phyloP scores from a whole-genome alignment of 441 rosid genomes.

The Erysimum pusillum region DNA sequence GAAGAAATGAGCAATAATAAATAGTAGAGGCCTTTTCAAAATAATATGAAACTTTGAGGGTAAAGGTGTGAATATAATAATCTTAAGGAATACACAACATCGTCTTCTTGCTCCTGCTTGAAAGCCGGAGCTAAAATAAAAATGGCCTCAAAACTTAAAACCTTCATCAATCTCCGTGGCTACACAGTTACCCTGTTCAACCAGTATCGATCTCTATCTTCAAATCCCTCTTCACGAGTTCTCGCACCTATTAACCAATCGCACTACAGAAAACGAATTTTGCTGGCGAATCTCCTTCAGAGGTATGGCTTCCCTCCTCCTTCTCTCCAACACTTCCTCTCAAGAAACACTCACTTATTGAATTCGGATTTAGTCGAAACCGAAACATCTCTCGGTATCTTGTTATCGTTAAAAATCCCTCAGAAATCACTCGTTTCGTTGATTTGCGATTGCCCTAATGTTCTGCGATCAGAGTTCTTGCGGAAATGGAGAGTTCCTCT shows the following conservation, averaged over 20 bases:
- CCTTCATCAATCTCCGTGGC: conserved; percentile 31
- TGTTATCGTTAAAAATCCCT: conserved; percentile 66
- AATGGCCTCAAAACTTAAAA: conserved; percentile 35
- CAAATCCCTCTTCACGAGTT: conserved; percentile 31
- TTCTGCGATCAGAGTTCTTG: conserved; percentile 64
- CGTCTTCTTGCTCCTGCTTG: conserved; percentile 17
- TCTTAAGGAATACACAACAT: not conserved
- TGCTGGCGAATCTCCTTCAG: conserved; percentile 70
- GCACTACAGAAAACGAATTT: conserved; percentile 54
- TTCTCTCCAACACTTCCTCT: conserved; percentile 58
- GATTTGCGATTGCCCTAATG: conserved; percentile 66
- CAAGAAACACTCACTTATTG: conserved; percentile 51
- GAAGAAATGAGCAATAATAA: too few relatives aligned
- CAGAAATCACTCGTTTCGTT: conserved; percentile 58
- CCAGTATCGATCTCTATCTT: conserved; percentile 40
- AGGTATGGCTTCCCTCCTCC: conserved; percentile 74
- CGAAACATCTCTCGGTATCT: conserved; percentile 63
- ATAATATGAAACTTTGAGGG: not conserved
- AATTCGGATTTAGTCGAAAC: conserved; percentile 54
- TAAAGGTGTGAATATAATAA: not conserved
- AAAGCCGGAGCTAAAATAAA: conserved; percentile 3
- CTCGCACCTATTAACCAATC: conserved; percentile 36
- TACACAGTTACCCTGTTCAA: conserved; percentile 9
- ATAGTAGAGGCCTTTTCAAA: not conserved
- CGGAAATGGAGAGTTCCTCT: conserved; percentile 62